Evolutionary conservation across 2,329 filamentous ascomycete species (phyloP).

Genomic region (Colletotrichum sp.): DNA sequence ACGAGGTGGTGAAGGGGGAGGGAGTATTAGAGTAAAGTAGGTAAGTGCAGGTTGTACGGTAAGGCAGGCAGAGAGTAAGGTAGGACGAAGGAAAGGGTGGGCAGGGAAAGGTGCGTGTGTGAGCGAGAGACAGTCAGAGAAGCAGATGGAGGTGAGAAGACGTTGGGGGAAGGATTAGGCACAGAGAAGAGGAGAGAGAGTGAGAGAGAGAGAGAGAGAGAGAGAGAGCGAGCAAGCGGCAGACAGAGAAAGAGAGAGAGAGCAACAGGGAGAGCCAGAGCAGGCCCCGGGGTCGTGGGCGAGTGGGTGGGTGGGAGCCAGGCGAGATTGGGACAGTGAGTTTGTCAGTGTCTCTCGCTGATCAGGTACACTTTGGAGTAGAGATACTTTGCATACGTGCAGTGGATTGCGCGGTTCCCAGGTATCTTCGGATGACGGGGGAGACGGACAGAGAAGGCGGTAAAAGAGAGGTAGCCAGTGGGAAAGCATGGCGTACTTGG

Average conservation of each 20-base stretch:
- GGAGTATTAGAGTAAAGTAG: slow-evolving; percentile 27
- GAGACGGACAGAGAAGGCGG: background rate
- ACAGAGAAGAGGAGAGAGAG: slow-evolving; percentile 20
- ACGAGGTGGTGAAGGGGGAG: slow-evolving; percentile 13
- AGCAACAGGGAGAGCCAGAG: slow-evolving; percentile 27
- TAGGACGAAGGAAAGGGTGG: slow-evolving; percentile 23
- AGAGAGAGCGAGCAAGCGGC: slow-evolving; percentile 25
- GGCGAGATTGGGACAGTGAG: slow-evolving; percentile 27
- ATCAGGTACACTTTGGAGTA: background rate
- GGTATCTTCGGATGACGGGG: background rate
- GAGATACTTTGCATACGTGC: background rate
- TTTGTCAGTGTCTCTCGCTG: background rate
- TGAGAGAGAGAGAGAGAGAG: background rate
- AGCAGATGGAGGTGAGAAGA: slow-evolving; percentile 25
- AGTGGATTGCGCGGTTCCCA: background rate
- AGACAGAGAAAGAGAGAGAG: slow-evolving; percentile 14
- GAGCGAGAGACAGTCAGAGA: slow-evolving; percentile 31
- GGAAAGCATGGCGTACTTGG: background rate
- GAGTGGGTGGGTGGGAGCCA: slow-evolving; percentile 26
- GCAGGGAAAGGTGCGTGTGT: slow-evolving; percentile 27
- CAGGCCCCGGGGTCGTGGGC: slow-evolving; percentile 26
- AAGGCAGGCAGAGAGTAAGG: slow-evolving; percentile 24
- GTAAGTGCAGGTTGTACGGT: slow-evolving; percentile 17
- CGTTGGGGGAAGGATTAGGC: slow-evolving; percentile 14
- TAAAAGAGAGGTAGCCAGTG: background rate